phyloP scores from a whole-genome alignment of 805 yeast genomes.

The Nakazawaea peltata region DNA sequence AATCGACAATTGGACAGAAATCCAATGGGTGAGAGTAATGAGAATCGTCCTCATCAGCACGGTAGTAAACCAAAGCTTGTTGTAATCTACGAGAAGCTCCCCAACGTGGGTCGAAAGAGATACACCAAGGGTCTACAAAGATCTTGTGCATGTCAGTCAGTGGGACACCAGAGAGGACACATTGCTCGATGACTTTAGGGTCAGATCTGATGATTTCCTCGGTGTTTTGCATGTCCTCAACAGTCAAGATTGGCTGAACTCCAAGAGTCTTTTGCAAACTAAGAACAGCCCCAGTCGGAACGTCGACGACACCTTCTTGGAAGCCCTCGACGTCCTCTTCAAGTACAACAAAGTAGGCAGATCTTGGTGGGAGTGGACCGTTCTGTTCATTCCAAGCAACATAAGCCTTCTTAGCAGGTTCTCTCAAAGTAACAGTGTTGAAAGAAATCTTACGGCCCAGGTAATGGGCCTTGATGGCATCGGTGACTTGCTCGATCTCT shows the following conservation, averaged over 20 bases:
- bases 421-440: conserved; percentile 52
- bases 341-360: conserved; percentile 47
- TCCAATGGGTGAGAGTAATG: conserved; percentile 50
- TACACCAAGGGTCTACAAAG: conserved; percentile 65
- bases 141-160: conserved; percentile 37
- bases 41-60: conserved; percentile 55
- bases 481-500: conserved; percentile 43
- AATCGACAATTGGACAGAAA: conserved; percentile 62
- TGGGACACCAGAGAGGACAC: conserved; percentile 51
- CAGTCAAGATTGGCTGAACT: conserved; percentile 56
- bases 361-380: conserved; percentile 47
- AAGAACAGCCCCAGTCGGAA: conserved; percentile 31
- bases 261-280: conserved; percentile 36
- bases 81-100: conserved; percentile 55
- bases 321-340: conserved; percentile 41
- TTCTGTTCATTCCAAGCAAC: conserved; percentile 46
- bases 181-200: conserved; percentile 53
- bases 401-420: conserved; percentile 47
- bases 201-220: conserved; percentile 50
- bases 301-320: conserved; percentile 51
- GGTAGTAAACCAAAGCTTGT: conserved; percentile 61
- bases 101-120: conserved; percentile 66
- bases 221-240: conserved; percentile 43
- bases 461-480: conserved; percentile 33
- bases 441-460: conserved; percentile 32